phyloP scores from a whole-genome alignment of 257 asterid species.

The Marsdenia floribunda region DNA sequence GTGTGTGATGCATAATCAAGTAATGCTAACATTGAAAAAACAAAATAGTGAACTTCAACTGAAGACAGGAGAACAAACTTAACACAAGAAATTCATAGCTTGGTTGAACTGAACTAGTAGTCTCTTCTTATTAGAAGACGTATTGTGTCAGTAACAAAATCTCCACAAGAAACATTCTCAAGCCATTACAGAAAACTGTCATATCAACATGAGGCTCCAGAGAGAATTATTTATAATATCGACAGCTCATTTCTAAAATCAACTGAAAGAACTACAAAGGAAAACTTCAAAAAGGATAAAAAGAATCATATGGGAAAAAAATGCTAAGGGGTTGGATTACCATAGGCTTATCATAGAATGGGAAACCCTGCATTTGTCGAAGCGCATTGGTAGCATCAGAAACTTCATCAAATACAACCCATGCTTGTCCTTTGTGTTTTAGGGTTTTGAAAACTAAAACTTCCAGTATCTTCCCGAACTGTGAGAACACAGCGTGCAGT shows the following conservation, averaged over 20 bases:
- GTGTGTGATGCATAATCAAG: too few species aligned
- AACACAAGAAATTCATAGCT: not conserved
- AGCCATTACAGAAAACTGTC: not conserved
- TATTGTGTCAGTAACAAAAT: not conserved
- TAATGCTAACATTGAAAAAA: not conserved
- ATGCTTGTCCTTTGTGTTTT: conserved; percentile 97
- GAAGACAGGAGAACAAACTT: not conserved
- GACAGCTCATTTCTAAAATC: not conserved
- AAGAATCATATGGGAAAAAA: not conserved
- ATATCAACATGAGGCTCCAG: not conserved
- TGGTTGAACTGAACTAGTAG: not conserved
- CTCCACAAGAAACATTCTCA: not conserved
- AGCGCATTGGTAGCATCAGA: conserved; percentile 79
- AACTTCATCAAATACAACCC: conserved; percentile 92
- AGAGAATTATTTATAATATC: not conserved
- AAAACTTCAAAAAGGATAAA: not conserved
- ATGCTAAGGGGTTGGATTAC: conserved; percentile 23
- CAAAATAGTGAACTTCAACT: not conserved
- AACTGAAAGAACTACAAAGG: too few species aligned
- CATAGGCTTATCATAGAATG: conserved; percentile 94
- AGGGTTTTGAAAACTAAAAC: conserved; percentile 99
- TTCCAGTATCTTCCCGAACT: conserved; percentile 88
- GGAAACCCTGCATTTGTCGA: conserved; percentile 96
- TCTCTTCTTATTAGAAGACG: not conserved
- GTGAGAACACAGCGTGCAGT: conserved; percentile 89